Evolutionary conservation across 2,329 filamentous ascomycete genomes (phyloP), one percentile per base, ranked within the genome.

Genomic region (Aspergillus glaucus): DNA sequence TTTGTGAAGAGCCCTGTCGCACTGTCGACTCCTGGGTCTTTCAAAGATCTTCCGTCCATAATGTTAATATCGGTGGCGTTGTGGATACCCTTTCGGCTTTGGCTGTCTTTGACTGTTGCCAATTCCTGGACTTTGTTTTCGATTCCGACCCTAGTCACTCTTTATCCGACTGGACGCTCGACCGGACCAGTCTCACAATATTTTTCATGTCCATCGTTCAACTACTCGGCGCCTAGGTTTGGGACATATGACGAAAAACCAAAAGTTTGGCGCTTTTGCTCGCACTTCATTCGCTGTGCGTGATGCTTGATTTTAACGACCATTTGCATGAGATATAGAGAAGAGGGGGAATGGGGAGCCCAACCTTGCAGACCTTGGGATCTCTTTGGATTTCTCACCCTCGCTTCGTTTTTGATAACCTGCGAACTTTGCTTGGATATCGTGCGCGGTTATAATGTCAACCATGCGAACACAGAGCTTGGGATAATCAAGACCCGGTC

Each of bases 261-360:
- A 57, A 58, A 60, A 58, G 53, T 58, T 55, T 47, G 62, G 61
- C 55, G 58, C 60, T 56, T 54, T 64, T 59, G 51, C 53, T 56
- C 63, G 63, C 65, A 67, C 63, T 60, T 60, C 65, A 64, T 58
- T 70, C 66, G 65, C 60, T 69, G 64, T 70, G 67, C 66, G 60
- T 57, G 62, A 61, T 55, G 54, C 53, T 57, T 49, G 47, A 45
- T 57, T 49, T 49, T 62, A 55, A 59, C 56, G 59, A 62, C 49
- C 55, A 12, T 55, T 60, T 62, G 63, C 62, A 65, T 68, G 56
- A 59, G 58, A 68, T 61, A 65, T 64, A 65, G 58, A 65, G 54
- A 54, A 52, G 54, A 50, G 26, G 36, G 39, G 24, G 34, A 30
- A 30, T 34, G 40, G 34, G 41, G 41, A 47, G 42, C 49, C 19